A percentile compares a stretch with the other conserved stretches of the same genome.
Evolutionary conservation across 148 eudicot genomes (phyloP).

Genomic region (Silene conica): DNA sequence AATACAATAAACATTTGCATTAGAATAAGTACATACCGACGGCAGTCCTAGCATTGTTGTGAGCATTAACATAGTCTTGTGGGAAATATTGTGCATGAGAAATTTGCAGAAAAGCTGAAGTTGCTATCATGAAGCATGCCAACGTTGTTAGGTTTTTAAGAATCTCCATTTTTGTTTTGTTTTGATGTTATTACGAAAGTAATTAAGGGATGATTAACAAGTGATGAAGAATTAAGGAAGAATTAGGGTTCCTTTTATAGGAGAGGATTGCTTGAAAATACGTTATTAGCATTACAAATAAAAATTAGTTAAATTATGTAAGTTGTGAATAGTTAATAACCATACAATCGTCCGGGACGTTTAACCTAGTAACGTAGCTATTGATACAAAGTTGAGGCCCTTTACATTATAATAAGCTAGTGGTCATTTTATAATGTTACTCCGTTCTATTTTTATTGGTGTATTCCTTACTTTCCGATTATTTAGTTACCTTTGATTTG

Average conservation of each 20-base stretch:
- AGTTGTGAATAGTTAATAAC: no score
- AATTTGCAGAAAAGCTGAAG: not conserved
- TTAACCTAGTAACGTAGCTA: no score
- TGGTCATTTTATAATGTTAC: no score
- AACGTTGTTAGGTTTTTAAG: not conserved
- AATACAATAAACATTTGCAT: no score
- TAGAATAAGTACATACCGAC: conserved; percentile 13
- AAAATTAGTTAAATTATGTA: no score
- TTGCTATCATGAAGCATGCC: not conserved
- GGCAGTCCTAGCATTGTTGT: conserved; percentile 28
- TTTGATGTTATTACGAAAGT: not conserved
- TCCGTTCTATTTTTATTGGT: no score
- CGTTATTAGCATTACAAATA: not conserved
- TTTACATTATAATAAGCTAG: no score
- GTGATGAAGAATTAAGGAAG: not conserved
- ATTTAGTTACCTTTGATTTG: no score
- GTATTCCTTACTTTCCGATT: no score
- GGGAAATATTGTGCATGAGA: conserved; percentile 35
- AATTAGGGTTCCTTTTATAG: conserved; percentile 8
- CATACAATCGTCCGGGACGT: no score
- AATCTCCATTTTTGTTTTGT: not conserved
- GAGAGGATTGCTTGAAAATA: not conserved
- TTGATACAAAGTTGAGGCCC: no score
- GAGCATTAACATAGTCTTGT: conserved; percentile 32
- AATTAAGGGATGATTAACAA: not conserved